Evolutionary conservation across 2,329 filamentous ascomycete species (phyloP), one percentile per base, ranked within the genome.

Genomic region (Venturia asperata): DNA sequence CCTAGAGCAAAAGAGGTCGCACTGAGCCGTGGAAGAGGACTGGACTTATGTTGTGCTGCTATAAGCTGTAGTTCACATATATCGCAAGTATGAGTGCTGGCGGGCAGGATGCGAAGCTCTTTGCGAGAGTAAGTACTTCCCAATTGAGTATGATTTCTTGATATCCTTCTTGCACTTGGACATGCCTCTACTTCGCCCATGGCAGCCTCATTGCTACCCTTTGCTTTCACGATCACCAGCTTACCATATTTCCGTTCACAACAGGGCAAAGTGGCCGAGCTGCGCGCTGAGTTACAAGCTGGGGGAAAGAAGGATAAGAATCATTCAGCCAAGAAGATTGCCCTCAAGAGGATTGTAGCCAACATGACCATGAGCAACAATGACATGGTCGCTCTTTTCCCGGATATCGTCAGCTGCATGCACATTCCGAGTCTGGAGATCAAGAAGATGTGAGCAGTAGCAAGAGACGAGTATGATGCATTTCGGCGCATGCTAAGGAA

Each of bases 331-430:
- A 99, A 97, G 83, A 97, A 97, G 85, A 95, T 97, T 74, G 92
- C 94, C 13, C 83, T 99, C 68, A 99, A 99, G 84, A 97, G 97
- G 83, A 97, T 99, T 71, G 94, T 99, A 71, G 94, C 94, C 75
- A 99, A 99, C 76, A 99, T 99, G 94, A 99, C 94, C 69, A 99
- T 99, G 94, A 97, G 93, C 85, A 99, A 99, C 80, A 99, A 97
- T 74, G 94, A 99, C 77, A 99, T 99, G 94, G 89, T 97, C 65
- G 92, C 91, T 47, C 82, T 99, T 63, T 99, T 99, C 71, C 92
- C 93, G 21, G 94, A 99, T 74, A 89, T 99, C 67, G 90, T 99
- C 71, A 87, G 83, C 68, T 97, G 93, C 81, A 99, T 99, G 94
- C 87, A 90, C 71, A 90, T 99, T 68, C 89, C 88, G 63, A 96